Evolutionary conservation across 2,329 filamentous ascomycete species (phyloP).

Genomic region (Botrytis medusae): DNA sequence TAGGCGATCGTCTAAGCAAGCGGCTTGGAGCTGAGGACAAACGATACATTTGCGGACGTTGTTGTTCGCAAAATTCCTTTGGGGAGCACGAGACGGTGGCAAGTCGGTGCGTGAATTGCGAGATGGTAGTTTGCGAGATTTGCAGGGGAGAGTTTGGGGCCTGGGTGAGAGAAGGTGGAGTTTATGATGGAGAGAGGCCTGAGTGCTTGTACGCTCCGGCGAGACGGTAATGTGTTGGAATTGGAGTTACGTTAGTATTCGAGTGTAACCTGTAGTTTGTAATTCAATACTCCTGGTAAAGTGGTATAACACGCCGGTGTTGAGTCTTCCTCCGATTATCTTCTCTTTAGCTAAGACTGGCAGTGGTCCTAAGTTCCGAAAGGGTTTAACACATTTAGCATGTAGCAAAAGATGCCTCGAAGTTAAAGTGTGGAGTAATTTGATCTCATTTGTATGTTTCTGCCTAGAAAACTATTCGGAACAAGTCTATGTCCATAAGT

Average conservation of each 20-base stretch:
- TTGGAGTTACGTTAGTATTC: background rate
- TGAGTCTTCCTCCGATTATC: background rate
- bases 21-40: background rate
- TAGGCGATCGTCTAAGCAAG: background rate
- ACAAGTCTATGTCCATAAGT: background rate
- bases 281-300: background rate
- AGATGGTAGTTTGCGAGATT: slow-evolving; percentile 12
- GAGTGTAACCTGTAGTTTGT: background rate
- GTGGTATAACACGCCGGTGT: background rate
- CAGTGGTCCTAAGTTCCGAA: background rate
- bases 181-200: background rate
- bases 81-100: background rate
- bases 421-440: background rate
- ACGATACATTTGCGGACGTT: background rate
- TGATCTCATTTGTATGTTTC: background rate
- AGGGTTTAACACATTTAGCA: background rate
- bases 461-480: background rate
- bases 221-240: background rate
- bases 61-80: background rate
- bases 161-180: background rate
- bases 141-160: background rate
- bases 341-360: background rate
- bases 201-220: background rate
- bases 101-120: background rate
- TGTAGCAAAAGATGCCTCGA: background rate